Conservation (phyloP, 257 asterid species). For the Ligustrum vulgare region DNA sequence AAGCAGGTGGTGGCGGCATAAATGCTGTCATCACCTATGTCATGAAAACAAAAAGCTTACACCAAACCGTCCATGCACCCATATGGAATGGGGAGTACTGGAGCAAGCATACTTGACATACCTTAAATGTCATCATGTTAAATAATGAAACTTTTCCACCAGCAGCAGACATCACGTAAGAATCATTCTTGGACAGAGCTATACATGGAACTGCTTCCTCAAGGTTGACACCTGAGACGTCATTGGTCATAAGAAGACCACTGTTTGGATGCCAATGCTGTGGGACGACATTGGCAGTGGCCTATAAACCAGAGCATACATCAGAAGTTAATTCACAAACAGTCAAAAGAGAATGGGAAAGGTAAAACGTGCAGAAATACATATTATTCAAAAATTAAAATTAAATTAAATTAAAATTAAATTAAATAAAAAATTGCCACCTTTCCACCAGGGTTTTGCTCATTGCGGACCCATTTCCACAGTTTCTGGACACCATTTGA, state of each 20-base stretch:
- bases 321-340: slow-evolving; percentile 21
- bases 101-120: slow-evolving; percentile 18
- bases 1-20: slow-evolving; percentile 96
- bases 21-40: slow-evolving; percentile 88
- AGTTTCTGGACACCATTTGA: slow-evolving; percentile 87
- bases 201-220: slow-evolving; percentile 88
- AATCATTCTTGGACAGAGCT: slow-evolving; percentile 85
- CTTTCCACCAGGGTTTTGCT: slow-evolving; percentile 88
- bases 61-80: slow-evolving; percentile 7
- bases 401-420: too few relatives aligned
- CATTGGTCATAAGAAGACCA: slow-evolving; percentile 74
- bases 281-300: slow-evolving; percentile 66
- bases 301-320: slow-evolving; percentile 40
- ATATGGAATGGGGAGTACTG: background rate
- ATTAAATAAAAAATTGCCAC: slow-evolving; percentile 44
- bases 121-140: slow-evolving; percentile 87
- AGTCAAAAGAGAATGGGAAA: background rate
- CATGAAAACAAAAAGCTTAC: slow-evolving; percentile 15
- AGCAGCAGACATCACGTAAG: slow-evolving; percentile 80
- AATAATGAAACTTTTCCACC: slow-evolving; percentile 82
- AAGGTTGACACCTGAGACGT: slow-evolving; percentile 65
- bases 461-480: slow-evolving; percentile 95
- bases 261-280: slow-evolving; percentile 81
- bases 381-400: too few relatives aligned
- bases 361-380: background rate